These are phyloP conservation scores for Mortierella sp. DNA, from an alignment of 371 early-diverging fungal species.

Conservation along the genomic window DNA sequence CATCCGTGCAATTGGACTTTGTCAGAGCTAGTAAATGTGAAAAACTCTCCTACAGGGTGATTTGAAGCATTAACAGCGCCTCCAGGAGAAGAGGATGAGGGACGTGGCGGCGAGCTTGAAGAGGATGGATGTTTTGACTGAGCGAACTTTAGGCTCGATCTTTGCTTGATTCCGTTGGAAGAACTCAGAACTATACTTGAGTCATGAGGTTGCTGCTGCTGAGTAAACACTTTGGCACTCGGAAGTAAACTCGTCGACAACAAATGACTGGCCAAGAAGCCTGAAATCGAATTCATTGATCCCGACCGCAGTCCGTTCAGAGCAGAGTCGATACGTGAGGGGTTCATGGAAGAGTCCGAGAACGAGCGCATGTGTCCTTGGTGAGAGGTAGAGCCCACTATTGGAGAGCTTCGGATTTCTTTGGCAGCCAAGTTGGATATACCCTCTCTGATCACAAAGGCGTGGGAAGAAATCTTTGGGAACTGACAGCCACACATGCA, in stretches of 20 bases:
- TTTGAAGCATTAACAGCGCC: conserved; percentile 28
- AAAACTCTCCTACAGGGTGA: conserved; percentile 53
- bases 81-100: conserved; percentile 7
- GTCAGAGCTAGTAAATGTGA: conserved; percentile 48
- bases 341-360: conserved; percentile 28
- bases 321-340: conserved; percentile 22
- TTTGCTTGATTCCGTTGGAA: not conserved
- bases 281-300: conserved; percentile 48
- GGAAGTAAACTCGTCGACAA: conserved; percentile 31
- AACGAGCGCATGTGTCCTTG: conserved; percentile 30
- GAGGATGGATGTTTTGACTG: conserved; percentile 9
- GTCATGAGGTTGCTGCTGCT: conserved; percentile 7
- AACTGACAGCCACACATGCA: conserved; percentile 51
- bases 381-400: conserved; percentile 18
- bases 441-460: conserved; percentile 41
- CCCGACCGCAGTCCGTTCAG: conserved; percentile 24
- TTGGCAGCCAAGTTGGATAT: conserved; percentile 33
- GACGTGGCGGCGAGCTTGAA: conserved; percentile 7
- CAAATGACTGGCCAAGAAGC: conserved; percentile 46
- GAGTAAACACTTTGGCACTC: conserved; percentile 18
- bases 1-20: conserved; percentile 70
- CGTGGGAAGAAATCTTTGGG: conserved; percentile 53
- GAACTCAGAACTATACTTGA: conserved; percentile 37
- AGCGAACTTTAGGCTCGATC: conserved; percentile 26
- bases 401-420: conserved; percentile 23